Evolutionary conservation across 805 yeast species (phyloP).

Genomic region (Nakazawaea ambrosiae): DNA sequence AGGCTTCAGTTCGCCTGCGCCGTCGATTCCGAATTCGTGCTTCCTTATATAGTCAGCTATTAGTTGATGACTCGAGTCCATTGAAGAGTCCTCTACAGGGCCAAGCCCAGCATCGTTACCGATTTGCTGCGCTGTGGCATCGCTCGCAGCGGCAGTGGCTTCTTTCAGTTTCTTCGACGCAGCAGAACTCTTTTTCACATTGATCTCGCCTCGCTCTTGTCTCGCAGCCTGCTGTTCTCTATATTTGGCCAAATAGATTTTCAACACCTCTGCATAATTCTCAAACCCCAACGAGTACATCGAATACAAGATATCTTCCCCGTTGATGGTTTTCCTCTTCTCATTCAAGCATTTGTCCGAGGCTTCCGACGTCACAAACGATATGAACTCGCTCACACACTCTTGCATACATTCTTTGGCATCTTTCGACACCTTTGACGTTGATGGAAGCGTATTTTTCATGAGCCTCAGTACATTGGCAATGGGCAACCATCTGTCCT

Average conservation of each 20-base stretch:
- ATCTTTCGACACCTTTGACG: slow-evolving; percentile 73
- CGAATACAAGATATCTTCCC: slow-evolving; percentile 60
- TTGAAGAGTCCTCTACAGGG: neutral
- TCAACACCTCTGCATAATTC: slow-evolving; percentile 61
- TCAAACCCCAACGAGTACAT: slow-evolving; percentile 63
- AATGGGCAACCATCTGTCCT: slow-evolving; percentile 55
- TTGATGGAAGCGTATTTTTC: slow-evolving; percentile 66
- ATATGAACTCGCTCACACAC: slow-evolving; percentile 61
- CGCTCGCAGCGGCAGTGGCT: neutral
- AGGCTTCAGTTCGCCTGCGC: too few relatives aligned
- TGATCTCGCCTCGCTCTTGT: slow-evolving; percentile 54
- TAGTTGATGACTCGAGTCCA: neutral
- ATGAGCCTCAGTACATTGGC: slow-evolving; percentile 68
- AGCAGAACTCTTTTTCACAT: neutral
- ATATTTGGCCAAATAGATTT: slow-evolving; percentile 62
- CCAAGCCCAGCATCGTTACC: neutral
- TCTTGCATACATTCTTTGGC: slow-evolving; percentile 75
- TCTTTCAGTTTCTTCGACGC: neutral
- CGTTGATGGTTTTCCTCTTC: slow-evolving; percentile 63
- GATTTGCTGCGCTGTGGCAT: neutral
- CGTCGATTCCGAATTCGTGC: neutral
- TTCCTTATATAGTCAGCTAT: neutral
- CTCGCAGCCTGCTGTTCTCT: slow-evolving; percentile 68
- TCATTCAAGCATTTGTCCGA: slow-evolving; percentile 59
- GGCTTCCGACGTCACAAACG: slow-evolving; percentile 60